These are phyloP conservation scores for Candida orba DNA, from an alignment of 805 yeast genomes.

Conservation along the genomic window DNA sequence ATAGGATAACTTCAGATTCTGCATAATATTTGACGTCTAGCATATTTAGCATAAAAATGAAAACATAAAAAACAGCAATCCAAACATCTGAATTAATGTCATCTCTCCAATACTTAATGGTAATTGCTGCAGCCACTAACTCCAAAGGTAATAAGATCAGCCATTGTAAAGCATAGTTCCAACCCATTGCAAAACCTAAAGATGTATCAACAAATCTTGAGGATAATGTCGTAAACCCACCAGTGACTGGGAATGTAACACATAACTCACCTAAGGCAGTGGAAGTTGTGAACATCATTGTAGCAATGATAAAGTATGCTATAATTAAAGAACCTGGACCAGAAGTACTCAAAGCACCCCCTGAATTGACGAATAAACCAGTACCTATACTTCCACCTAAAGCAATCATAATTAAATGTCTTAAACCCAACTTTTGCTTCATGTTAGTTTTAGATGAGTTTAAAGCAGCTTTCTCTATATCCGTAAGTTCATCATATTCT, in stretches of 20 bases:
- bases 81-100: constrained; percentile 39
- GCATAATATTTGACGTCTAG: constrained; percentile 50
- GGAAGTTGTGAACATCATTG: constrained; percentile 52
- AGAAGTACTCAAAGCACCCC: constrained; percentile 46
- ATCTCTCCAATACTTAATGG: constrained; percentile 44
- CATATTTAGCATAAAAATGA: constrained; percentile 40
- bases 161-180: constrained; percentile 50
- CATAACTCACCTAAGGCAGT: constrained; percentile 50
- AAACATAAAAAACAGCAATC: constrained; percentile 41
- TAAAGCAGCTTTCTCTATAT: constrained; percentile 30
- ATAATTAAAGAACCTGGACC: constrained; percentile 61
- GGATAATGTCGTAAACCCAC: constrained; percentile 44
- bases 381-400: constrained; percentile 71
- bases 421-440: constrained; percentile 25
- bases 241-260: constrained; percentile 46
- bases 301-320: constrained; percentile 45
- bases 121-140: constrained; percentile 45
- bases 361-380: constrained; percentile 62
- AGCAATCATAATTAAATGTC: constrained; percentile 75
- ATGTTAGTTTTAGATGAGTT: constrained; percentile 32
- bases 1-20: constrained; percentile 46
- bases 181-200: constrained; percentile 56
- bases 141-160: constrained; percentile 43
- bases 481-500: constrained; percentile 23
- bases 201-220: constrained; percentile 50